Percentiles rank a stretch among this genome's conserved stretches.
Evolutionary conservation across 805 yeast species (phyloP).

Genomic region (Candida argentea): DNA sequence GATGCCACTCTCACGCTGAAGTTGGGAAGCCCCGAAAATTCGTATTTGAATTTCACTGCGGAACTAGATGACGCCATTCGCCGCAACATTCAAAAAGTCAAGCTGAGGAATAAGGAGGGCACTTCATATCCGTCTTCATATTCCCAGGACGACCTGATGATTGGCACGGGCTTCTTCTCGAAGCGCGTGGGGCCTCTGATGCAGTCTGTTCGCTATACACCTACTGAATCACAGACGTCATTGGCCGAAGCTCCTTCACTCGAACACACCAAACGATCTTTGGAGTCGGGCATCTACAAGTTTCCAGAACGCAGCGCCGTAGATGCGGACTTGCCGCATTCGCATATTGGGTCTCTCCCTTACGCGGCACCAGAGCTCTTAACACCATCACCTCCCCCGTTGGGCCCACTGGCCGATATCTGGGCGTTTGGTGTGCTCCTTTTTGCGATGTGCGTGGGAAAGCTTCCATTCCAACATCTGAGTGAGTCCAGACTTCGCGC

Average conservation of each 20-base stretch:
- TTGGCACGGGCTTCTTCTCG: constrained; percentile 19
- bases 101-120: background rate
- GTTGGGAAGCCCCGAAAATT: constrained; percentile 9
- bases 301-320: constrained; percentile 5
- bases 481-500: constrained; percentile 72
- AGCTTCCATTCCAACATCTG: constrained; percentile 75
- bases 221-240: constrained; percentile 10
- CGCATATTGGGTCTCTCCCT: constrained; percentile 81
- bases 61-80: constrained; percentile 15
- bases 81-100: constrained; percentile 8
- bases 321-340: constrained; percentile 43
- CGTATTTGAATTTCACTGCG: constrained; percentile 12
- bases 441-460: constrained; percentile 64
- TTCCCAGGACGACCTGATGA: constrained; percentile 19
- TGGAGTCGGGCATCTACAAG: too few relatives aligned
- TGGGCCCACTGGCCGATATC: constrained; percentile 65
- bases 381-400: constrained; percentile 47
- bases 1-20: too few relatives aligned
- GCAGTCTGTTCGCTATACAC: constrained; percentile 22
- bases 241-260: too few relatives aligned
- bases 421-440: constrained; percentile 87
- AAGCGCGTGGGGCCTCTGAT: constrained; percentile 23
- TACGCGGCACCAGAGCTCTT: constrained; percentile 87
- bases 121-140: constrained; percentile 11
- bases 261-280: too few relatives aligned